Evolutionary conservation across 768 basidiomycete species (phyloP).

Genomic region (Lentinula aciculospora): DNA sequence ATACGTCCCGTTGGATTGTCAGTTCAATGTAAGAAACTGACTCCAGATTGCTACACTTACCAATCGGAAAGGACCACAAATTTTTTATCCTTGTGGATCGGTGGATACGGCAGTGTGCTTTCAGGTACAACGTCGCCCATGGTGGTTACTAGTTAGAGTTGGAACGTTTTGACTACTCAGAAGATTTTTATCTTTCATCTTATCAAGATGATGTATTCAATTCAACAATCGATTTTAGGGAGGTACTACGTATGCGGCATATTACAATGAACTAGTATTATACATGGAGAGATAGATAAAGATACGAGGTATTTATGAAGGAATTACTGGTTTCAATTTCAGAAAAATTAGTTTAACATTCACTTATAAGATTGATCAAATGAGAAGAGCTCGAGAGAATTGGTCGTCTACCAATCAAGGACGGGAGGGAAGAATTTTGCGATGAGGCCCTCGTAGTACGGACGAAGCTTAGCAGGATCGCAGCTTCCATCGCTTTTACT

Average conservation of each 20-base stretch:
- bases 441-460: slow-evolving; percentile 83
- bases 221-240: too few relatives aligned
- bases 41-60: slow-evolving; percentile 28
- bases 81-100: slow-evolving; percentile 71
- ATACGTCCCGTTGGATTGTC: not conserved
- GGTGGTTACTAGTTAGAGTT: too few relatives aligned
- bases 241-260: too few relatives aligned
- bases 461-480: slow-evolving; percentile 55
- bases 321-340: not conserved
- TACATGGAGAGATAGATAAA: too few relatives aligned
- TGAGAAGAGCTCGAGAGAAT: not conserved
- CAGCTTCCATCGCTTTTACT: slow-evolving; percentile 78
- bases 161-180: too few relatives aligned
- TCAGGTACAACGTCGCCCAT: slow-evolving; percentile 34
- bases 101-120: slow-evolving; percentile 77
- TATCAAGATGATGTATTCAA: too few relatives aligned
- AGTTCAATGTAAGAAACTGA: not conserved
- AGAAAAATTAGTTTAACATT: not conserved
- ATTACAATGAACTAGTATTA: too few relatives aligned
- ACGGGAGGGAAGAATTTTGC: slow-evolving; percentile 79
- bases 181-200: too few relatives aligned
- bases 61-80: slow-evolving; percentile 91
- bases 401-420: slow-evolving; percentile 64
- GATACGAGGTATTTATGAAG: not conserved
- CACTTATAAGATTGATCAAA: not conserved